Evolutionary conservation across 805 yeast species (phyloP).

Genomic region (Saturnispora hagleri): DNA sequence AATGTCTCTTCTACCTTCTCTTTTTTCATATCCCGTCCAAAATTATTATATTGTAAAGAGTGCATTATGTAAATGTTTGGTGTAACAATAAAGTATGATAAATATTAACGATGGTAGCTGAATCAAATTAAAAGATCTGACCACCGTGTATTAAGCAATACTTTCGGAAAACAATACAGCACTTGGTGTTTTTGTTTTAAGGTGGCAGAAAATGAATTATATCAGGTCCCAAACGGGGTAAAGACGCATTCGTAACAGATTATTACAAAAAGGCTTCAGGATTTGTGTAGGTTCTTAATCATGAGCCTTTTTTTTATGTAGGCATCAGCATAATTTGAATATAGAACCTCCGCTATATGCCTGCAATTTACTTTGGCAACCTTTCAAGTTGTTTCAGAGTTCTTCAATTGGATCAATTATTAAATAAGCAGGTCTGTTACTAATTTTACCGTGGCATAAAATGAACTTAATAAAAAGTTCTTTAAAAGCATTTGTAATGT

Average conservation of each 20-base stretch:
- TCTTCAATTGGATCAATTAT: not conserved
- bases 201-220: not conserved
- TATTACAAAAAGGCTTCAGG: not conserved
- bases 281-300: too few relatives aligned
- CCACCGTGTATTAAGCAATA: not conserved
- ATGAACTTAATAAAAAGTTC: not conserved
- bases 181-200: not conserved
- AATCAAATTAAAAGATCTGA: not conserved
- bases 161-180: not conserved
- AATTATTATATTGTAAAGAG: not conserved
- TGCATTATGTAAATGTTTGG: not conserved
- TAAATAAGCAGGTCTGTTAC: not conserved
- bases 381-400: not conserved
- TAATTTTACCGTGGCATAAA: not conserved
- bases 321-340: not conserved
- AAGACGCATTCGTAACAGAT: not conserved
- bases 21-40: not conserved
- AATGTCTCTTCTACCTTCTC: not conserved
- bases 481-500: not conserved
- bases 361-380: not conserved
- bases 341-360: not conserved
- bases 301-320: not conserved
- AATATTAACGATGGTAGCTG: not conserved
- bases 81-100: not conserved
- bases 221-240: not conserved